Evolutionary conservation across 495 filamentous ascomycete species (phyloP), one percentile per base, ranked within the genome.

Genomic region (Penicillium waksmanii): DNA sequence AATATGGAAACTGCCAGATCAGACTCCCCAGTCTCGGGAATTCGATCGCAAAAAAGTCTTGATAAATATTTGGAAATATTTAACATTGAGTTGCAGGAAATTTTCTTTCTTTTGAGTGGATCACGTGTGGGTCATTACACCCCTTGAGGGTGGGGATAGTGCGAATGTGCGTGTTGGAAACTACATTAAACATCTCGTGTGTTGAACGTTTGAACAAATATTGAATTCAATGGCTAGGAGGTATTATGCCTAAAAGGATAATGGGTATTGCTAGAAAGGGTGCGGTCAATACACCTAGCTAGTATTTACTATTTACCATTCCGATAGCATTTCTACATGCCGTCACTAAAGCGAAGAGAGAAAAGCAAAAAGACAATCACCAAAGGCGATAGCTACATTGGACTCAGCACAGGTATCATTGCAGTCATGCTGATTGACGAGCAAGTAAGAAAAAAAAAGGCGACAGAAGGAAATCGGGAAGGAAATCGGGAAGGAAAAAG

Each of bases 331-430:
- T 33, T 55, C 9, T 31, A 2, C 21, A 50, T 51, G 34, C 18
- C 18, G 27, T 33, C 15, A 15, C 25, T n/a, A 23, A 52, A 13
- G 5, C 17, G 18, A 50, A 49, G 27, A 23, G 47, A 27, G 19
- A n/a, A 52, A 42, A 7, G 35, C 21, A 2, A 46, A 51, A 40
- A 33, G 44, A 56, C 35, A 49, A 35, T 56, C 48, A 60, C 27
- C 53, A 57, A 51, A 36, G 49, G 56, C 36, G 53, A 63, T 19
- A 67, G 58, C 54, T 55, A 66, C 58, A 57, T 60, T 49, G 62
- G 55, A 74, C 61, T 66, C 66, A 66, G 70, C 67, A 69, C 64
- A 74, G 73, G 68, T 77, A 74, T 75, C 74, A 70, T 75, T 55
- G 64, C 69, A 75, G 68, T 72, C 73, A 66, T 65, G 66, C 64